phyloP scores from a whole-genome alignment of 179 eudicot species.

The Actinidia polygama region DNA sequence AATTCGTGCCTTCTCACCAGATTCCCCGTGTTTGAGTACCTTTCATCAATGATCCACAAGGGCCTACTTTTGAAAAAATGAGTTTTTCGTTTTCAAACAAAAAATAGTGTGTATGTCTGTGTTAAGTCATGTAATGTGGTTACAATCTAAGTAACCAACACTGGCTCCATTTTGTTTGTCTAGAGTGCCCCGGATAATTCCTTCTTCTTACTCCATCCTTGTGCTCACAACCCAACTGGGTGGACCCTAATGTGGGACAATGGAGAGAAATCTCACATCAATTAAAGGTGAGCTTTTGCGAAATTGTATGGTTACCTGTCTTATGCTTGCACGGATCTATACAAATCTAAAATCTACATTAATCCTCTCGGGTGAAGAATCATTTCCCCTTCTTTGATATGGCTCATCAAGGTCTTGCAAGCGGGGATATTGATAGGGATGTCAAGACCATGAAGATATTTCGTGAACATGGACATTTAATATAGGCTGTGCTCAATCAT shows the following conservation, averaged over 20 bases:
- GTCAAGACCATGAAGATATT: constrained; percentile 83
- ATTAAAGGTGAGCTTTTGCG: constrained; percentile 51
- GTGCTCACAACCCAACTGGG: constrained; percentile 96
- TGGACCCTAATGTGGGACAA: constrained; percentile 87
- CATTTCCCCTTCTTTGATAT: constrained; percentile 93
- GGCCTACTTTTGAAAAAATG: neutral
- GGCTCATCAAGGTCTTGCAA: constrained; percentile 98
- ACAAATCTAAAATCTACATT: neutral
- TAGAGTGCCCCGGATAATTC: constrained; percentile 91
- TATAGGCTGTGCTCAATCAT: constrained; percentile 87
- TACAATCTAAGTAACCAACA: neutral
- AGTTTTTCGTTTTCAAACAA: neutral
- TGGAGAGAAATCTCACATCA: constrained; percentile 81
- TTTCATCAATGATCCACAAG: neutral
- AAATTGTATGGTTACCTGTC: neutral
- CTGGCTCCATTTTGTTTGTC: neutral
- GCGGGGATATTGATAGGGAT: constrained; percentile 88
- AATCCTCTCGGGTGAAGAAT: constrained; percentile 58
- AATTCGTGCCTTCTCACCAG: neutral
- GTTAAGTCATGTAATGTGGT: neutral
- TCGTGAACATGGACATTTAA: constrained; percentile 78
- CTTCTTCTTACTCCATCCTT: constrained; percentile 87
- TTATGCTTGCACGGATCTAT: neutral
- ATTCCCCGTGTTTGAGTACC: neutral
- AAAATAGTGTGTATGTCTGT: neutral